These are phyloP conservation scores for Prunus yedoensis DNA, from an alignment of 331 rosid genomes.

Conservation along the genomic window DNA sequence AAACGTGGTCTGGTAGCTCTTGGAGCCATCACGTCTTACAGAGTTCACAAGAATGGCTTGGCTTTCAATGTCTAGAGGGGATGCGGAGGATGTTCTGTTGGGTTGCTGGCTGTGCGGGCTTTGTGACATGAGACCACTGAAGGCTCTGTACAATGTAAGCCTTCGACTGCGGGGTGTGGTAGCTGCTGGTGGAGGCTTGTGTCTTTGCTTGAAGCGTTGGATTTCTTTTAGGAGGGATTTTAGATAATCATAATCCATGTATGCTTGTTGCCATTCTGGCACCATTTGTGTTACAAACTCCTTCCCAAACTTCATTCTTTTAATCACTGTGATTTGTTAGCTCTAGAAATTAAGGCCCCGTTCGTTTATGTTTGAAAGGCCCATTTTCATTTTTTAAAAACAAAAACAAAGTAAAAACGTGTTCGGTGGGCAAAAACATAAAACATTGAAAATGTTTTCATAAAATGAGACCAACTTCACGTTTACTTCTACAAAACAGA, in stretches of 20 bases:
- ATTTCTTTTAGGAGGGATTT: conserved; percentile 54
- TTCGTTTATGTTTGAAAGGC: too few relatives aligned
- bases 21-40: conserved; percentile 23
- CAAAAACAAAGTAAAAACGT: too few relatives aligned
- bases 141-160: conserved; percentile 50
- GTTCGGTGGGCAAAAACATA: too few relatives aligned
- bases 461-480: too few relatives aligned
- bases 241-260: conserved; percentile 53
- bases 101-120: conserved; percentile 21
- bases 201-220: conserved; percentile 26
- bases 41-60: conserved; percentile 52
- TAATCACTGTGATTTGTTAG: too few relatives aligned
- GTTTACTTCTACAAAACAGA: too few relatives aligned
- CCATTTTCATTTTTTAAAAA: too few relatives aligned
- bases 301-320: conserved; percentile 69
- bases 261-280: conserved; percentile 75
- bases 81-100: conserved; percentile 3
- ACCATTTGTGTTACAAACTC: conserved; percentile 63
- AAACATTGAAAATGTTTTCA: too few relatives aligned
- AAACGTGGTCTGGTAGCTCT: conserved; percentile 47
- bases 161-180: conserved; percentile 23
- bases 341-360: too few relatives aligned
- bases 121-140: conserved; percentile 57
- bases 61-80: conserved; percentile 41
- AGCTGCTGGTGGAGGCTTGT: conserved; percentile 1